phyloP scores from a whole-genome alignment of 2,329 filamentous ascomycete genomes.

The Meredithiella fracta region DNA sequence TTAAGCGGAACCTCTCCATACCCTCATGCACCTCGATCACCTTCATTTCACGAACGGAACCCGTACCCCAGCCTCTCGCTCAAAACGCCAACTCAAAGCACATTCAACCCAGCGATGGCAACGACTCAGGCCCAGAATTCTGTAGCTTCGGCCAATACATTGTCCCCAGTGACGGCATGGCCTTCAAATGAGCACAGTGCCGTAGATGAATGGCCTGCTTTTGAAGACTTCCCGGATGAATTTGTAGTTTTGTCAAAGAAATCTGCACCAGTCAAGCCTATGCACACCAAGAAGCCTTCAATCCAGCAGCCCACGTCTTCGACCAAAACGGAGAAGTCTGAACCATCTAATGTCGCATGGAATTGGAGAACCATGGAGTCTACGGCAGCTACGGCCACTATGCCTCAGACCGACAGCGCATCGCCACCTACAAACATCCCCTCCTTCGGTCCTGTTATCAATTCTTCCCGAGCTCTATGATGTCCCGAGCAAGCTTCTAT shows the following conservation, averaged over 20 bases:
- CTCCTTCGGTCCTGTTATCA: constrained; percentile 66
- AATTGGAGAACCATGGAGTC: background rate
- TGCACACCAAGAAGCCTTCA: background rate
- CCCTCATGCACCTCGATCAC: constrained; percentile 33
- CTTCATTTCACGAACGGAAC: constrained; percentile 37
- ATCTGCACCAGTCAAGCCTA: background rate
- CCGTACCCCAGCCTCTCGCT: constrained; percentile 34
- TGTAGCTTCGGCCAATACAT: background rate
- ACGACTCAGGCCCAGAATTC: too few species aligned
- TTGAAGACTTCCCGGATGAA: constrained; percentile 28
- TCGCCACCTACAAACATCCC: constrained; percentile 72
- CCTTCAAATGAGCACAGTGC: constrained; percentile 22
- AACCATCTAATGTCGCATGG: background rate
- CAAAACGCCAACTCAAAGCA: constrained; percentile 25
- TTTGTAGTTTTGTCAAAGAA: background rate
- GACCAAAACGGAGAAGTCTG: background rate
- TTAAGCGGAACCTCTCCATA: constrained; percentile 21
- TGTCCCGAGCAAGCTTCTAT: constrained; percentile 45
- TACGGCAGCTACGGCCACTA: background rate
- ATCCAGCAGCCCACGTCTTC: background rate
- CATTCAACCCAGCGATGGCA: constrained; percentile 17
- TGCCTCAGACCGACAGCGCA: background rate
- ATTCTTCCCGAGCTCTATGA: constrained; percentile 57
- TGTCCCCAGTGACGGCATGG: constrained; percentile 30
- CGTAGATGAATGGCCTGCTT: constrained; percentile 34